Base-by-base conservation (phyloP, 306 rosid species). In the Gynostemma pentaphyllum region DNA sequence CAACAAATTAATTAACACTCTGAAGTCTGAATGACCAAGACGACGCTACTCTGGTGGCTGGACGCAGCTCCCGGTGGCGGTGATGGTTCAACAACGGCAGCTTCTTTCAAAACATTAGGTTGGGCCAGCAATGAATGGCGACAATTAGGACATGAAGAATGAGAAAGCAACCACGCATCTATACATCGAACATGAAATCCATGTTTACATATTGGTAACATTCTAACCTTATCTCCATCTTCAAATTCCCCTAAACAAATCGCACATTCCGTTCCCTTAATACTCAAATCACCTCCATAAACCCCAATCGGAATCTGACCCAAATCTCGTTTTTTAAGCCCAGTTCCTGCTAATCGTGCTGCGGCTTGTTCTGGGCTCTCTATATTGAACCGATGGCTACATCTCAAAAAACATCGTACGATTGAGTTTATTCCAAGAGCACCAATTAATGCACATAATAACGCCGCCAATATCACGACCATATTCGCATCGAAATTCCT, bases 61-160 rank as follows among this genome's bases (percentile, higher is more conserved):
- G 86, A 36, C 21, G 66, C 76, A 40, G 44, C 28, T 26, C n/a
- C 26, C 15, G 57, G 19, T 28, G 41, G 66, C 24, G 77, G 59
- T 1, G 80, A 12, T 24, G 10, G 32, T 23, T 29, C 28, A 29
- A 4, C 16, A 13, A 3, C 56, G n/a, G 9, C 56, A 4, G 2
- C 18, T 3, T 14, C 68, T 55, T 62, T 40, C 18, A 19, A n/a
- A 8, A 13, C 24, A 21, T 7, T 51, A 0, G 54, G 30, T 27
- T 47, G 74, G 28, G 73, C 73, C 2, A 76, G 71, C 50, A 84
- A 27, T 0, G 87, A 79, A 27, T 71, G 81, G 40, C 92, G 79
- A 57, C 92, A 85, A 41, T 75, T 82, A 9, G 92, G 92, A 60
- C 92, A 85, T 0, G 87, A 85, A 2, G 85, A 80, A 42, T 85